These are phyloP conservation scores for Krasilnikovozyma curviuscula DNA, from an alignment of 768 basidiomycete species.

Conservation along the genomic window DNA sequence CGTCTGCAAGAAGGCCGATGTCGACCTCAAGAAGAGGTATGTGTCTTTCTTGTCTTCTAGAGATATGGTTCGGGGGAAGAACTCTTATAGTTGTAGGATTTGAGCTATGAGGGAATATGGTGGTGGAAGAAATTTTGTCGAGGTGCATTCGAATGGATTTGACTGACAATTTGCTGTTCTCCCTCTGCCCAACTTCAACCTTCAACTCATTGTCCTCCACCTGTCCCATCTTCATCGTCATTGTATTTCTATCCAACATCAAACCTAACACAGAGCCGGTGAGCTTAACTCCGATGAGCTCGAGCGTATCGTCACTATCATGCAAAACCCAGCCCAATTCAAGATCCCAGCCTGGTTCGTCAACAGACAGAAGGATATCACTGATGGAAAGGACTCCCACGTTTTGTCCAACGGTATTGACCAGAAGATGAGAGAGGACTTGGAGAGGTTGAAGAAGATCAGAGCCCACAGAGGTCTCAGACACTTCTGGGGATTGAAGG, in stretches of 20 bases:
- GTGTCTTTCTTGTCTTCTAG: constrained; percentile 18
- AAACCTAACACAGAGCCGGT: constrained; percentile 50
- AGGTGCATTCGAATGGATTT: background rate
- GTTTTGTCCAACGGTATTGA: constrained; percentile 14
- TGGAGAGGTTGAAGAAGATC: constrained; percentile 98
- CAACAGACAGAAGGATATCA: constrained; percentile 96
- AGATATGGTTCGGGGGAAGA: background rate
- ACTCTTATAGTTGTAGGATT: background rate
- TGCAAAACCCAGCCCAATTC: constrained; percentile 98
- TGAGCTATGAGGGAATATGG: background rate
- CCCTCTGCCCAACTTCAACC: background rate
- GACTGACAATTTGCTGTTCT: background rate
- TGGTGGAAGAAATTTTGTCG: background rate
- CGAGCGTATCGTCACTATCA: constrained; percentile 95
- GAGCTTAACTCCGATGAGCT: constrained; percentile 99
- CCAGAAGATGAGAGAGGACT: constrained; percentile 78
- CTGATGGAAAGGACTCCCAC: constrained; percentile 92
- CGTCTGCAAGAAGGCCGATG: constrained; percentile 99
- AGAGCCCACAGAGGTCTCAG: constrained; percentile 66
- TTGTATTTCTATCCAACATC: background rate
- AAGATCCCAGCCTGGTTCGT: constrained; percentile 99
- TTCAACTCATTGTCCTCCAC: background rate
- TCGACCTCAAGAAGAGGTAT: constrained; percentile 94
- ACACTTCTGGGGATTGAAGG: constrained; percentile 35
- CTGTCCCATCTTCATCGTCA: background rate